Base-by-base conservation (phyloP, 2,329 filamentous ascomycete genomes). In the Xenosphaeropsis pyriputrescens region DNA sequence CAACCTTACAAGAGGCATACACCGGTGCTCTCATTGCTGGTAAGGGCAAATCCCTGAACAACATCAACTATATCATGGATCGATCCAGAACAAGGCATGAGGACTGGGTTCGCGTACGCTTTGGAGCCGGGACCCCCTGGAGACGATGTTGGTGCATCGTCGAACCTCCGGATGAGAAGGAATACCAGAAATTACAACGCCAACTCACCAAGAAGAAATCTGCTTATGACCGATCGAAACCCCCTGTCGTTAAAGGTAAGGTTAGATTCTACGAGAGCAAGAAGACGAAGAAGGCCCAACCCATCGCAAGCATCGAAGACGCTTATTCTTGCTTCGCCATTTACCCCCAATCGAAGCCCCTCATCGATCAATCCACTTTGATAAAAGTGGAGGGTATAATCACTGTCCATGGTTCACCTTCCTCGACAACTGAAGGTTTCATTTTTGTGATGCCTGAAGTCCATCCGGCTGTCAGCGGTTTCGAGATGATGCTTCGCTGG, bases 391-490 rank as follows among this genome's bases (percentile, higher is more conserved):
- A 98, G 60, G 91, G 88, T 8, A 75, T 76, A 44, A 85, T 98
- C 43, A 86, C 82, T 0, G 84, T 95, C 30, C 86, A 95, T 59
- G 79, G 80, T 0, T 72, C 77, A 11, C 78, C 83, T 7, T 76
- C 85, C 17, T 79, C 80, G 0, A 75, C 76, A 2, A 82, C 81
- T 0, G 91, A 98, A 55, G 91, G 91, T 0, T 95, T 95, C 50
- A 85, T 98, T 4, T 98, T 98, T 53, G 79, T 96, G 47, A 95
- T 98, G 88, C 91, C 91, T 4, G 91, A 98, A 57, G 74, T 81
- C 1, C 85, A 85, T 51, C 80, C 89, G n/a, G 88, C 85, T 14
- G 82, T 98, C 11, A 83, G 76, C 39, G 91, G 91, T 0, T 94
- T 96, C 48, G 91, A 96, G 57, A 95, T 93, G 68, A 80, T 98